Evolutionary conservation across 73 alveolate species (phyloP), one percentile per base, ranked within the genome.

Genomic region (Effrenium voratum): DNA sequence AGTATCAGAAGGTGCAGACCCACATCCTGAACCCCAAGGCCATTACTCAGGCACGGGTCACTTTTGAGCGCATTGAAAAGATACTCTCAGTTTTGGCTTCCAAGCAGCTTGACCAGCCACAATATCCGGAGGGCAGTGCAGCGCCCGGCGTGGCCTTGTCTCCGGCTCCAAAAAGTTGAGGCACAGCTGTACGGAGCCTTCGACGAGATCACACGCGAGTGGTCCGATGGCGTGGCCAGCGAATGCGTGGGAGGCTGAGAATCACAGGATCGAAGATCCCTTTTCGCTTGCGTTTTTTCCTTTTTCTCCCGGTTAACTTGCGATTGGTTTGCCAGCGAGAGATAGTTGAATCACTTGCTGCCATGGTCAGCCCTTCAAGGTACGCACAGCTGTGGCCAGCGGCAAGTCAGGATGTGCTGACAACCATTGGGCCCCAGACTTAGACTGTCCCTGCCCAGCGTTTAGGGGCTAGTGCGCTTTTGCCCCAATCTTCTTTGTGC

Each of bases 21-120:
- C 99, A 99, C 99, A 98, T 99, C 86, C 87, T 99, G 97, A 99
- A 99, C 99, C 99, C 99, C 41, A 99, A 99, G 98, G 99, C 99
- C 57, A 99, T 99, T 44, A 99, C 99, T 47, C 99, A 99, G 99
- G 99, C 95, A 52, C 50, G 12, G 36, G 82, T 32, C 82, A 70
- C 46, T 3, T n/a, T n/a, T 60, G 30, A 60, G 30, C 47, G 47
- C 47, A 34, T n/a, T 34, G 82, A n/a, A 30, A 40, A 76, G 59
- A 13, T 10, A 40, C 8, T n/a, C 16, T n/a, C 12, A 75, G 13
- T 36, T 75, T 13, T 6, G 63, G 19, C 8, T 8, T 52, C 63
- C n/a, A n/a, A n/a, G n/a, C n/a, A n/a, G n/a, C n/a, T n/a, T n/a
- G n/a, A n/a, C n/a, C n/a, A n/a, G n/a, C n/a, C n/a, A n/a, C n/a